A percentile compares a stretch with the other conserved stretches of the same genome.
These are phyloP conservation scores for Jacaranda copaia DNA, from an alignment of 257 asterid genomes.

Conservation along the genomic window DNA sequence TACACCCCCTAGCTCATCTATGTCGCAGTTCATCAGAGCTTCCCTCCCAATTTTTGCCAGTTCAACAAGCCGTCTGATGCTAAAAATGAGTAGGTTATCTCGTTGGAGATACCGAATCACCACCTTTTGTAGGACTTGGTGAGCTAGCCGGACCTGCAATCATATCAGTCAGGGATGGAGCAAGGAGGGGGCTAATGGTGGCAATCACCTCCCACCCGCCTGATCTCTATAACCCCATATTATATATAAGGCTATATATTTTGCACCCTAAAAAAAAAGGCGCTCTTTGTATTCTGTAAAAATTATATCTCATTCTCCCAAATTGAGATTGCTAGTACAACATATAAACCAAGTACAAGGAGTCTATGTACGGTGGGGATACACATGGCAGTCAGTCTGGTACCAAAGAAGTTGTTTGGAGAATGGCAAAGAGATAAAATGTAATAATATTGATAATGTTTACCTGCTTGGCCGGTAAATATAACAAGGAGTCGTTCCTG, in stretches of 20 bases:
- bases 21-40: slow-evolving; percentile 81
- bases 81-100: slow-evolving; percentile 83
- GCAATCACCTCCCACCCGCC: too few relatives aligned
- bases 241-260: too few relatives aligned
- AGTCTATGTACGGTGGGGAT: neutral
- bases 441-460: neutral
- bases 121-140: slow-evolving; percentile 93
- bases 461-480: slow-evolving; percentile 85
- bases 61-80: slow-evolving; percentile 90
- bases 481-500: slow-evolving; percentile 87
- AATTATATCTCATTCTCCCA: too few relatives aligned
- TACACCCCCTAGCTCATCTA: slow-evolving; percentile 74
- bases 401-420: neutral
- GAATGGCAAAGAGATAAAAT: neutral
- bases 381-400: neutral
- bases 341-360: neutral
- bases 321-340: neutral
- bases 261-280: too few relatives aligned
- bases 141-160: slow-evolving; percentile 91
- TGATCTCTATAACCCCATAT: too few relatives aligned
- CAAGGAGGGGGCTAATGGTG: too few relatives aligned
- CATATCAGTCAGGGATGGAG: neutral
- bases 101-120: slow-evolving; percentile 89
- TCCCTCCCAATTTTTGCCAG: slow-evolving; percentile 92
- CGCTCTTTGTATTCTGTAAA: too few relatives aligned